phyloP scores from a whole-genome alignment of 148 eudicot genomes.

The Pouteria glomerata region DNA sequence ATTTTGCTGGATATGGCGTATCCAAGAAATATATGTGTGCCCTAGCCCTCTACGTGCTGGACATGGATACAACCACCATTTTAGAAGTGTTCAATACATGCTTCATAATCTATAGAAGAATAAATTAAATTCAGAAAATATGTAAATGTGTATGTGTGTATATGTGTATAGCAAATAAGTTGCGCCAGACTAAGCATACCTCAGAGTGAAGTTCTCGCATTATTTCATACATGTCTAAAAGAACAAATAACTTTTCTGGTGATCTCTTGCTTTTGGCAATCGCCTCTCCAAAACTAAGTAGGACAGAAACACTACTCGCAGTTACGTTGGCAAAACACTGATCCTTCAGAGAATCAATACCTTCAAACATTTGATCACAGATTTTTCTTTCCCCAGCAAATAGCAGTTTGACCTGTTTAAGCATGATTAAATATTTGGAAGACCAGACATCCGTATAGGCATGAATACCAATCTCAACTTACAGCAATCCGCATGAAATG shows the following conservation, averaged over 20 bases:
- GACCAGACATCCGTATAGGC: neutral
- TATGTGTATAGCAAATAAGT: too few relatives aligned
- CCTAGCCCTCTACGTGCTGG: too few relatives aligned
- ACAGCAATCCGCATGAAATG: conserved; percentile 99
- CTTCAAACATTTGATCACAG: conserved; percentile 93
- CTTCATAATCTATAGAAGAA: too few relatives aligned
- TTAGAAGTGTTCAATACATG: too few relatives aligned
- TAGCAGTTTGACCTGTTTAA: conserved; percentile 79
- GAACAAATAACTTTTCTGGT: conserved; percentile 93
- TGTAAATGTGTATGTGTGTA: neutral
- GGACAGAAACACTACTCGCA: conserved; percentile 72
- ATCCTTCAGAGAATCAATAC: conserved; percentile 73
- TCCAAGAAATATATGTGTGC: too few relatives aligned
- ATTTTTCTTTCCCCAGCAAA: conserved; percentile 93
- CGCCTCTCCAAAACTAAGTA: conserved; percentile 98
- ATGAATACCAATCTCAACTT: conserved; percentile 20
- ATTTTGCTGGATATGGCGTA: too few relatives aligned
- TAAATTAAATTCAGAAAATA: neutral
- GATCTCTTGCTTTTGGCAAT: conserved; percentile 98
- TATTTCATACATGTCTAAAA: conserved; percentile 98
- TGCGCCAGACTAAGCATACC: conserved; percentile 47
- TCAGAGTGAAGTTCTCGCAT: conserved; percentile 94
- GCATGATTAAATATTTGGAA: conserved; percentile 15
- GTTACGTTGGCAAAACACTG: conserved; percentile 95
- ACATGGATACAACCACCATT: too few relatives aligned